Percentiles rank a stretch among this genome's conserved stretches.
Evolutionary conservation across 140 eudicot genomes (phyloP).

Genomic region (Senecio squalidus): DNA sequence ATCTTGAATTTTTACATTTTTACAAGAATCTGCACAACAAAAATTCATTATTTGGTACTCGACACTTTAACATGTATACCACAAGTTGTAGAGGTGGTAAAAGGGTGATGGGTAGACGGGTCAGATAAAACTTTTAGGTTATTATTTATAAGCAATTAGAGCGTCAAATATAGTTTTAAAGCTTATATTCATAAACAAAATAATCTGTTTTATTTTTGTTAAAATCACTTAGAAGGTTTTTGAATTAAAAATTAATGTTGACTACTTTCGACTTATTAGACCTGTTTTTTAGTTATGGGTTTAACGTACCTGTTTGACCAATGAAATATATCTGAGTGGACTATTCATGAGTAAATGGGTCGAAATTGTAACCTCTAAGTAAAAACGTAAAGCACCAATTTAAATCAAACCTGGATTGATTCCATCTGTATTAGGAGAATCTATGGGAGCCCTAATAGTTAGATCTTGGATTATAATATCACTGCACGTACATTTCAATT

Average conservation of each 20-base stretch:
- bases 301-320: too few relatives aligned
- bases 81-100: too few relatives aligned
- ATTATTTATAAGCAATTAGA: not conserved
- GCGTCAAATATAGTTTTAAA: not conserved
- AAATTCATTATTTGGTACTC: not conserved
- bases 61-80: not conserved
- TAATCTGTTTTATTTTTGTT: not conserved
- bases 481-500: constrained; percentile 14
- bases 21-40: constrained; percentile 60
- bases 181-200: not conserved
- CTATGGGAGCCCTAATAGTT: constrained; percentile 58
- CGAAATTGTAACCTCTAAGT: too few relatives aligned
- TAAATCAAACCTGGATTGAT: constrained; percentile 82
- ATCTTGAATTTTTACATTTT: constrained; percentile 58
- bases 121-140: too few relatives aligned
- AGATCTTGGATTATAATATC: constrained; percentile 55
- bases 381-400: too few relatives aligned
- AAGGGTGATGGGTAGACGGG: too few relatives aligned
- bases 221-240: not conserved
- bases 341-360: too few relatives aligned
- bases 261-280: too few relatives aligned
- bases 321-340: too few relatives aligned
- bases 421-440: constrained; percentile 83
- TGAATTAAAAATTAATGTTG: not conserved
- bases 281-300: too few relatives aligned